Percentiles rank a stretch among this genome's conserved stretches.
phyloP scores from a whole-genome alignment of 192 early-diverging fungal species.

The Mortierella hygrophila region DNA sequence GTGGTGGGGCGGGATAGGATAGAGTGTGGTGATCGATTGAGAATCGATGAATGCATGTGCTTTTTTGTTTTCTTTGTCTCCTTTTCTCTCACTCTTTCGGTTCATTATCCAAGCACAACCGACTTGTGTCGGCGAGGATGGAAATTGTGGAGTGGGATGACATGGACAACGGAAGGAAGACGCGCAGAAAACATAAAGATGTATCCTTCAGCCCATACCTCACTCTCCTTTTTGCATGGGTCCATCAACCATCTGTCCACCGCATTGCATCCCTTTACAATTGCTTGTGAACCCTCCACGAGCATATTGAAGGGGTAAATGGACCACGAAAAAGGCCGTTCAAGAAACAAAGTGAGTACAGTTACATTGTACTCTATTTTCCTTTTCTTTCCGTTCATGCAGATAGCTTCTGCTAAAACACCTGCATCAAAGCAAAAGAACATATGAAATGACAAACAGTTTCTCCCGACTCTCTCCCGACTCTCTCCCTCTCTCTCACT shows the following conservation, averaged over 20 bases:
- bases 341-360: neutral
- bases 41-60: constrained; percentile 1
- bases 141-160: neutral
- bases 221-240: neutral
- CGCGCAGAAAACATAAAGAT: neutral
- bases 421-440: neutral
- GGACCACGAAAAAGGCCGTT: neutral
- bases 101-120: no score
- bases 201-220: neutral
- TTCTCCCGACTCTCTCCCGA: neutral
- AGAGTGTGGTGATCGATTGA: neutral
- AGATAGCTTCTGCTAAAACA: neutral
- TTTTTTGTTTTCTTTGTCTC: neutral
- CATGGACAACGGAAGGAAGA: neutral
- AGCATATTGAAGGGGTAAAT: neutral
- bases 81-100: no score
- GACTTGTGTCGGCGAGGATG: neutral
- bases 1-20: neutral
- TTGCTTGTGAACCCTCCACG: neutral
- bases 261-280: neutral
- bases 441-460: neutral
- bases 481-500: neutral
- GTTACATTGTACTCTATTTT: neutral
- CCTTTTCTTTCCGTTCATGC: neutral
- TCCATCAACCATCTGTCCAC: neutral